phyloP scores from a whole-genome alignment of 2,329 filamentous ascomycete genomes.

The Ophiostoma montium region DNA sequence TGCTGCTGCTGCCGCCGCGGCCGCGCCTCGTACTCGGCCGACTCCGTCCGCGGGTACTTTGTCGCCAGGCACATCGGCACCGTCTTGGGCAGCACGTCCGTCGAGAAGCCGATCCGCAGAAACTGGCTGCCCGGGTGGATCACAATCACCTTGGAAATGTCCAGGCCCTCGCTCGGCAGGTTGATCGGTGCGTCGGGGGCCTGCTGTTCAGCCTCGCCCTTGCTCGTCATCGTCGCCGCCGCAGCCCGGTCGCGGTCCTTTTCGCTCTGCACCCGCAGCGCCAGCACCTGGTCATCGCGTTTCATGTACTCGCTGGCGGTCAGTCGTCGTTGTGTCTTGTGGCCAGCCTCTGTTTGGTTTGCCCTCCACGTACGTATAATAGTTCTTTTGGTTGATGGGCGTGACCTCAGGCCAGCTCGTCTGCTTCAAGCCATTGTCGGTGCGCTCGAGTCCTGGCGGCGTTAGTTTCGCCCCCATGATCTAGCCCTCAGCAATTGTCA shows the following conservation, averaged over 20 bases:
- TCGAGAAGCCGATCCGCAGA: conserved; percentile 84
- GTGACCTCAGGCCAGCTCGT: conserved; percentile 84
- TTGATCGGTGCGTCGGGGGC: conserved; percentile 34
- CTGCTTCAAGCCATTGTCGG: conserved; percentile 96
- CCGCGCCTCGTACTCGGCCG: conserved; percentile 66
- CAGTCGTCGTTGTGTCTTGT: too few relatives aligned
- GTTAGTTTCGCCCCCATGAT: background rate
- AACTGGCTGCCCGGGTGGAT: conserved; percentile 96
- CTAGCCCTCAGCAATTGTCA: background rate
- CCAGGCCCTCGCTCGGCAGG: conserved; percentile 43
- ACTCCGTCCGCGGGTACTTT: conserved; percentile 63
- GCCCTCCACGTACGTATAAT: conserved; percentile 71
- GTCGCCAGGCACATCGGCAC: conserved; percentile 86
- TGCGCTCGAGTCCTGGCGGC: conserved; percentile 69
- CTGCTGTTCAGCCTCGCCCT: conserved; percentile 75
- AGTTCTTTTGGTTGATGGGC: conserved; percentile 99
- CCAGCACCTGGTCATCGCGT: conserved; percentile 89
- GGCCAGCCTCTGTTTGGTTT: too few relatives aligned
- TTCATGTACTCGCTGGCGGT: conserved; percentile 72
- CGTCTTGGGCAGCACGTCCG: conserved; percentile 85
- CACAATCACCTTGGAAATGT: conserved; percentile 83
- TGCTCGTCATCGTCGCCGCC: conserved; percentile 69
- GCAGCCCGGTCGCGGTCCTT: conserved; percentile 72
- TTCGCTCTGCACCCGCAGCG: conserved; percentile 76
- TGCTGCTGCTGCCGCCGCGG: conserved; percentile 55